Evolutionary conservation across 768 basidiomycete genomes (phyloP).

Genomic region (Phylloporus scabripes): DNA sequence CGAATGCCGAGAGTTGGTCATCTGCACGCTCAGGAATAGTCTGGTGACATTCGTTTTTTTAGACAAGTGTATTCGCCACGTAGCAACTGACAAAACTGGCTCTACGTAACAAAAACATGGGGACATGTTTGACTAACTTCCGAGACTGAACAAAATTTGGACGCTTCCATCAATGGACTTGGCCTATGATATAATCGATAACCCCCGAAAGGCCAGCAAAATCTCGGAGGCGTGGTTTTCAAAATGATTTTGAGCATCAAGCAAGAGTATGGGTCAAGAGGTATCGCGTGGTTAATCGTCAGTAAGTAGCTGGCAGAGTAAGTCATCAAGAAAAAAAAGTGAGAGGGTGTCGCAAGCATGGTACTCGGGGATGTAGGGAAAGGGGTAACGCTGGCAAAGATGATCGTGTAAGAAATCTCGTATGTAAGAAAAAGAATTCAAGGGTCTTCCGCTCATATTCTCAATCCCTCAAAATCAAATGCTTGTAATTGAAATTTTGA

Average conservation of each 20-base stretch:
- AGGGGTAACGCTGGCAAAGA: constrained; percentile 10
- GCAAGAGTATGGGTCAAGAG: neutral
- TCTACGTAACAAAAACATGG: too few species aligned
- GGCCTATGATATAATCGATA: too few species aligned
- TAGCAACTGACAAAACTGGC: too few species aligned
- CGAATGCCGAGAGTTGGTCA: too few species aligned
- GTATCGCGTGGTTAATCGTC: constrained; percentile 14
- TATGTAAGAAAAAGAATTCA: constrained; percentile 1
- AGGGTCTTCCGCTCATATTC: constrained; percentile 1
- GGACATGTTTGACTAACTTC: too few species aligned
- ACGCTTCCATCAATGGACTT: too few species aligned
- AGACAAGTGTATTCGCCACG: too few species aligned
- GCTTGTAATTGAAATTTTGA: constrained; percentile 12
- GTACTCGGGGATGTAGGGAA: neutral
- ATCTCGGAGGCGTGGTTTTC: neutral
- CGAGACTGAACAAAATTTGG: too few species aligned
- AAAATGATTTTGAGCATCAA: neutral
- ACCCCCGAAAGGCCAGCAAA: too few species aligned
- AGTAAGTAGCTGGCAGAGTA: neutral
- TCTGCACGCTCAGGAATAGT: too few species aligned
- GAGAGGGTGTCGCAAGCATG: constrained; percentile 11
- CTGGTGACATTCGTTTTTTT: too few species aligned
- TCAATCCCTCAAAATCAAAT: constrained; percentile 21
- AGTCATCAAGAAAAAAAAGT: neutral
- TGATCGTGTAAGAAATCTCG: neutral